These are phyloP conservation scores for Limnanthes douglasii DNA, from an alignment of 345 rosid genomes.

Conservation along the genomic window DNA sequence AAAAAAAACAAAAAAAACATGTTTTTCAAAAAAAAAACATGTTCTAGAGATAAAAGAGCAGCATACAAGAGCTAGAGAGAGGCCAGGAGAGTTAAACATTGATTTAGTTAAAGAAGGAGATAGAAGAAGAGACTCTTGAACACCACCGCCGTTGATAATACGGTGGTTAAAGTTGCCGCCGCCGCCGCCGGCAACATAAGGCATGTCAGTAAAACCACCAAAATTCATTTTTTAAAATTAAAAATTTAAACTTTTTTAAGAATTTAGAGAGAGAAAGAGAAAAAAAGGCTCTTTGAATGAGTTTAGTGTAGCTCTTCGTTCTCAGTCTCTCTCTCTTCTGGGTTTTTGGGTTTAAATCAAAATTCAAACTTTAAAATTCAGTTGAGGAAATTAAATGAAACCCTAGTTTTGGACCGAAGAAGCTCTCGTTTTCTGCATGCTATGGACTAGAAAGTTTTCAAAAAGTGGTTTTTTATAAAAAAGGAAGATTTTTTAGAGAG, in stretches of 20 bases:
- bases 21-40: not conserved
- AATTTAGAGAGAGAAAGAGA: too few species aligned
- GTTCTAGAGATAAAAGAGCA: not conserved
- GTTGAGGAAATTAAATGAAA: slow-evolving; percentile 1
- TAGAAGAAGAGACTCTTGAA: not conserved
- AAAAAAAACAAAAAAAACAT: not conserved
- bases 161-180: slow-evolving; percentile 6
- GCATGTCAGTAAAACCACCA: slow-evolving; percentile 15
- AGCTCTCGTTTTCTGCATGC: slow-evolving; percentile 16
- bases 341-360: too few species aligned
- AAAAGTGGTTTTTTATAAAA: too few species aligned
- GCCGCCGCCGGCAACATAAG: slow-evolving; percentile 6
- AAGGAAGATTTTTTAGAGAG: too few species aligned
- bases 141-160: slow-evolving; percentile 13
- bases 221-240: too few species aligned
- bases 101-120: slow-evolving; percentile 11
- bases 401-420: slow-evolving; percentile 6
- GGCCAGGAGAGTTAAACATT: slow-evolving; percentile 13
- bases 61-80: slow-evolving; percentile 31
- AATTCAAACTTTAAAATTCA: slow-evolving; percentile 1
- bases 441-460: slow-evolving; percentile 6
- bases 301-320: not conserved
- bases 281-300: slow-evolving; percentile 11
- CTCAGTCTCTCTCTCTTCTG: too few species aligned
- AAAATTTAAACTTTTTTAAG: too few species aligned